phyloP scores from a whole-genome alignment of 1,139 yeast species.

The Geotrichum cucujoidarum region DNA sequence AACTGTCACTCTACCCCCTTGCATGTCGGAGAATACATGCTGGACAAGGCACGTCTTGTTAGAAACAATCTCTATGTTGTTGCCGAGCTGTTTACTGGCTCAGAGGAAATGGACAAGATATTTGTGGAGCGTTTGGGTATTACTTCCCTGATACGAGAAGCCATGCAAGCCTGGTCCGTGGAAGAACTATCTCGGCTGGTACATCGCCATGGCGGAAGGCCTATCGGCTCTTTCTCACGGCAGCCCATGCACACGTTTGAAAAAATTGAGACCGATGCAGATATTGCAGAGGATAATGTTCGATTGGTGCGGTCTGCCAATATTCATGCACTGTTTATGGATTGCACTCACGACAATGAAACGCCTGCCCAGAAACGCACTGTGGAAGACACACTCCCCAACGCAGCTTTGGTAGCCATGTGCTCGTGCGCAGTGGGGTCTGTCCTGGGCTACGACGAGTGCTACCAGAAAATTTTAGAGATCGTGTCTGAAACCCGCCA shows the following conservation, averaged over 20 bases:
- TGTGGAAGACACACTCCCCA: slow-evolving; percentile 91
- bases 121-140: slow-evolving; percentile 89
- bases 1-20: slow-evolving; percentile 95
- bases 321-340: slow-evolving; percentile 95
- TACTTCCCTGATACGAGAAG: slow-evolving; percentile 85
- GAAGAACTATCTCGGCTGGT: slow-evolving; percentile 81
- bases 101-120: slow-evolving; percentile 82
- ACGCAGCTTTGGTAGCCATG: slow-evolving; percentile 88
- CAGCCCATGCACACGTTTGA: slow-evolving; percentile 29
- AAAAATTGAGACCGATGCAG: neutral
- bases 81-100: slow-evolving; percentile 91
- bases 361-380: slow-evolving; percentile 85
- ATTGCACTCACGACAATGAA: slow-evolving; percentile 95
- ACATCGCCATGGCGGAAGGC: slow-evolving; percentile 91
- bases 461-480: slow-evolving; percentile 73
- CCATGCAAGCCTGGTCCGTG: slow-evolving; percentile 93
- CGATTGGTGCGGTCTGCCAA: slow-evolving; percentile 57
- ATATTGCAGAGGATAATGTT: slow-evolving; percentile 7
- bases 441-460: slow-evolving; percentile 90
- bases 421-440: slow-evolving; percentile 95
- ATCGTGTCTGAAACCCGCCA: slow-evolving; percentile 73
- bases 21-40: slow-evolving; percentile 83
- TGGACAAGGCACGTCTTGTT: slow-evolving; percentile 81
- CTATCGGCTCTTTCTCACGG: slow-evolving; percentile 72
- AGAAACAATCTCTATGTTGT: slow-evolving; percentile 87